Evolutionary conservation across 768 basidiomycete genomes (phyloP), one percentile per base, ranked within the genome.

Genomic region (Termitomyces eurrhizus): DNA sequence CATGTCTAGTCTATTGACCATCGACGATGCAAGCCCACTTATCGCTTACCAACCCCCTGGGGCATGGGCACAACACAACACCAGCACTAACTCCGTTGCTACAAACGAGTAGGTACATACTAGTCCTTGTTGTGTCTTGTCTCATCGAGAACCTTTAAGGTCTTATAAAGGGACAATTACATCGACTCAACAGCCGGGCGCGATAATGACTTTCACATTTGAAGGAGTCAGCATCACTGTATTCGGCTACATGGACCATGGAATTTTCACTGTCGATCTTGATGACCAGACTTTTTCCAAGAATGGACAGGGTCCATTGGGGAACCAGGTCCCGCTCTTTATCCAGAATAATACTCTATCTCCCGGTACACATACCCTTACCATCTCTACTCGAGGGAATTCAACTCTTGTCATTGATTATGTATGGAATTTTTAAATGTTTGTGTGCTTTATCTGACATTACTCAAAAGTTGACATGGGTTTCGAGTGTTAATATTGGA

Each of bases 161-260:
- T 62, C 53, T 7, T 58, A 54, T 29, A 1, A 45, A 12, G 18
- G 26, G 16, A 62, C 61, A 35, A 58, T 49, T 39, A 54, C 44
- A 9, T 35, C 46, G 32, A 52, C 57, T 29, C n/a, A 52, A 32
- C 57, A 54, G 33, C 7, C 36, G 16, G 57, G 52, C 12, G 61
- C 57, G n/a, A 58, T 57, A 13, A 53, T 62, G 44, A 46, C 57
- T 13, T 62, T 62, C 29, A 62, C 52, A 13, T 62, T 62, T 21
- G 61, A 62, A 42, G 61, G 61, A 18, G 37, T 48, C 24, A 37
- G 36, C 13, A 32, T 58, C 52, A 39, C 5, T 32, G 45, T 62
- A 4, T 54, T 44, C 39, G 57, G 56, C 7, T 52, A 52, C 36
- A 50, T 13, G 16, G 16, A 55, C 37, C 56, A 53, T 24, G 62